Percentiles rank a stretch among this genome's conserved stretches.
Conservation (phyloP, 768 basidiomycete genomes). For the Hortiboletus flavorubellus region DNA sequence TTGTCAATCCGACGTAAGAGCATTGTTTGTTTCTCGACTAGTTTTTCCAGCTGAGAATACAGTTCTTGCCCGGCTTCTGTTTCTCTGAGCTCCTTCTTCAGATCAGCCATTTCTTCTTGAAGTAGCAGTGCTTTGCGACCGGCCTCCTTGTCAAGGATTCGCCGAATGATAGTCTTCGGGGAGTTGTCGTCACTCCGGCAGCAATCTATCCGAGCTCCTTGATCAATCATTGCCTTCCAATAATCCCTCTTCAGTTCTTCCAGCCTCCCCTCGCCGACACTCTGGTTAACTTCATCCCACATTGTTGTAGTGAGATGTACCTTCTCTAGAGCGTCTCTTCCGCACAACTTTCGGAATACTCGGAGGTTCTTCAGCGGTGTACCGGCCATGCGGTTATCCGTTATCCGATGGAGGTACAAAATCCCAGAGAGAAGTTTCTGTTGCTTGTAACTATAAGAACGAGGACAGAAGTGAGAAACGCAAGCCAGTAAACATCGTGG, state of each 20-base stretch:
- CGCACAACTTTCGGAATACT: slow-evolving; percentile 31
- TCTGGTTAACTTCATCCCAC: slow-evolving; percentile 33
- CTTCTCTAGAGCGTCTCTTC: slow-evolving; percentile 27
- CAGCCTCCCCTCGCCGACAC: slow-evolving; percentile 17
- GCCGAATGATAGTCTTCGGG: slow-evolving; percentile 4
- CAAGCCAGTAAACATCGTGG: not conserved
- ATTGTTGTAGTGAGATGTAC: slow-evolving; percentile 38
- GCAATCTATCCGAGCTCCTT: slow-evolving; percentile 7
- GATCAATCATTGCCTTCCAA: slow-evolving; percentile 8
- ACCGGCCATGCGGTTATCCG: slow-evolving; percentile 37
- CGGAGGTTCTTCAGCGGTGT: slow-evolving; percentile 32
- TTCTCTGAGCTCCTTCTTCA: slow-evolving; percentile 7
- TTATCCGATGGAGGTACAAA: slow-evolving; percentile 40
- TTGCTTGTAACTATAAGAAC: slow-evolving; percentile 4
- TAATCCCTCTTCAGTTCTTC: slow-evolving; percentile 5
- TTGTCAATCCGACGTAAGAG: slow-evolving; percentile 5
- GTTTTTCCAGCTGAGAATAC: slow-evolving; percentile 5
- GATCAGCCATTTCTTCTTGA: slow-evolving; percentile 8
- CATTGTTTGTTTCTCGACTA: slow-evolving; percentile 7
- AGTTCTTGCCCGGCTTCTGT: slow-evolving; percentile 8
- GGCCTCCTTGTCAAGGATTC: not conserved
- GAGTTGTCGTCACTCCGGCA: slow-evolving; percentile 11
- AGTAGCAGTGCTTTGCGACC: not conserved
- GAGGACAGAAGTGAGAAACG: not conserved
- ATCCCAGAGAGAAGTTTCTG: slow-evolving; percentile 30